These are phyloP conservation scores for Malus hybrid DNA, from an alignment of 331 rosid genomes.

Conservation along the genomic window DNA sequence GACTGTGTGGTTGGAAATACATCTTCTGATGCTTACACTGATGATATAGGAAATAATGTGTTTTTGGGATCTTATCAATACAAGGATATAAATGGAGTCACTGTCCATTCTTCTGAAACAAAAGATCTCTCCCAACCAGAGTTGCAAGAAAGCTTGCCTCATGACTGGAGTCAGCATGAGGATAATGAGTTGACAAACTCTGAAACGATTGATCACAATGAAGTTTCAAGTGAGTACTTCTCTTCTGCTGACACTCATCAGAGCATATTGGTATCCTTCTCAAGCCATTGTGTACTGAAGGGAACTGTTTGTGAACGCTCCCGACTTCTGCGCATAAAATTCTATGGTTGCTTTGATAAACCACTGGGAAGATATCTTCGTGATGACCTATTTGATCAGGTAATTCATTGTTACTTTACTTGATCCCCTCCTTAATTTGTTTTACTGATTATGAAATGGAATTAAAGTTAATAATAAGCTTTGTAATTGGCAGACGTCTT, in stretches of 20 bases:
- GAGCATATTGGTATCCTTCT: conserved; percentile 88
- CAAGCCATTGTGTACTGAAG: conserved; percentile 78
- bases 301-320: conserved; percentile 79
- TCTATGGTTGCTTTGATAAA: conserved; percentile 87
- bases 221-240: conserved; percentile 67
- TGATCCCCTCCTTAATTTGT: neutral
- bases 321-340: conserved; percentile 86
- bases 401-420: conserved; percentile 9
- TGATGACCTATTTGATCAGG: conserved; percentile 83
- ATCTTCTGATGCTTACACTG: conserved; percentile 25
- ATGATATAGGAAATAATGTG: conserved; percentile 34
- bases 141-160: conserved; percentile 32
- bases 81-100: conserved; percentile 28
- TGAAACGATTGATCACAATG: conserved; percentile 50
- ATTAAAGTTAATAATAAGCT: neutral
- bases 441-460: neutral
- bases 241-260: conserved; percentile 81
- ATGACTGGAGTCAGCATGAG: conserved; percentile 33
- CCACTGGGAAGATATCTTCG: conserved; percentile 93
- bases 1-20: conserved; percentile 24
- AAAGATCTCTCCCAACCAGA: conserved; percentile 38
- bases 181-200: conserved; percentile 36
- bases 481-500: conserved; percentile 41
- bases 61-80: conserved; percentile 24
- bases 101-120: conserved; percentile 10